Evolutionary conservation across 1,139 yeast genomes (phyloP).

Genomic region (Pichia sp.): DNA sequence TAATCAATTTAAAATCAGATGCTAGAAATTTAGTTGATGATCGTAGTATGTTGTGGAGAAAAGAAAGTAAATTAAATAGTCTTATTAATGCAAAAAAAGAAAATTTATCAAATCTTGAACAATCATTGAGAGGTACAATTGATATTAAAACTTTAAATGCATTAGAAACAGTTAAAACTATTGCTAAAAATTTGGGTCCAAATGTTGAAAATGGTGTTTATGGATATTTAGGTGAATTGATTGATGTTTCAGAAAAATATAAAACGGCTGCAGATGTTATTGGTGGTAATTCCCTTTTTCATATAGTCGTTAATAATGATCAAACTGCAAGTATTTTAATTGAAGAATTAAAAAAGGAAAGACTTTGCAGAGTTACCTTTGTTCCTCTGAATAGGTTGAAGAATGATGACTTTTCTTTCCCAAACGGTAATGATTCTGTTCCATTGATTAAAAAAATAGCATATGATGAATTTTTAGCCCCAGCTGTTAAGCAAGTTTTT

Average conservation of each 20-base stretch:
- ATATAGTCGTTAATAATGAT: slow-evolving; percentile 85
- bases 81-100: slow-evolving; percentile 49
- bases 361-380: slow-evolving; percentile 81
- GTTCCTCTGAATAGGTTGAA: slow-evolving; percentile 78
- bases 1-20: slow-evolving; percentile 34
- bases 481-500: slow-evolving; percentile 73
- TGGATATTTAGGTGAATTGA: slow-evolving; percentile 83
- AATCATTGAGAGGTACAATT: slow-evolving; percentile 64
- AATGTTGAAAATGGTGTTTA: slow-evolving; percentile 44
- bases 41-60: slow-evolving; percentile 74
- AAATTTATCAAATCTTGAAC: slow-evolving; percentile 52
- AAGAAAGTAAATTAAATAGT: slow-evolving; percentile 59
- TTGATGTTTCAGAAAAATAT: slow-evolving; percentile 75
- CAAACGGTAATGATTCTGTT: slow-evolving; percentile 54
- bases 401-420: slow-evolving; percentile 39
- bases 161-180: slow-evolving; percentile 55
- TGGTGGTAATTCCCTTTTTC: slow-evolving; percentile 82
- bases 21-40: slow-evolving; percentile 52
- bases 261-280: slow-evolving; percentile 82
- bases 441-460: slow-evolving; percentile 73
- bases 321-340: slow-evolving; percentile 74
- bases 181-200: slow-evolving; percentile 51
- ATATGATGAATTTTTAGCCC: slow-evolving; percentile 46
- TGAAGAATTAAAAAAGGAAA: slow-evolving; percentile 67
- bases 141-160: slow-evolving; percentile 68